These are phyloP conservation scores for Parathielavia hyrcaniae DNA, from an alignment of 495 filamentous ascomycete species.

Conservation along the genomic window DNA sequence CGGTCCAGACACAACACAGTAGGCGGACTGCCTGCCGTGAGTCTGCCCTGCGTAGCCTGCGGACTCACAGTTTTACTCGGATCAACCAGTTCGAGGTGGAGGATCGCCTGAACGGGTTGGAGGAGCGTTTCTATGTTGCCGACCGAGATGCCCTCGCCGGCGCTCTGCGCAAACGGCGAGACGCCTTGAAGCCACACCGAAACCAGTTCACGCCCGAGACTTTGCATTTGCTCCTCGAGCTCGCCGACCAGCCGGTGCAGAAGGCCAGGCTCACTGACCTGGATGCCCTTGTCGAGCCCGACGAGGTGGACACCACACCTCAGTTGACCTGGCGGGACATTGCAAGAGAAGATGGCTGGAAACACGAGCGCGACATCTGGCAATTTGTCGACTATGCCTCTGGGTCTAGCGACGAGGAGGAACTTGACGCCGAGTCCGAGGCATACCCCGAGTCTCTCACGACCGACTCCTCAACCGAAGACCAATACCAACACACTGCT, in stretches of 20 bases:
- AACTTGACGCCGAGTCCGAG: slow-evolving; percentile 33
- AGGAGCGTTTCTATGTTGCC: slow-evolving; percentile 79
- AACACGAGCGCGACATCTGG: slow-evolving; percentile 69
- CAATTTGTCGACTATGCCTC: slow-evolving; percentile 65
- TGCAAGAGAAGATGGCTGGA: slow-evolving; percentile 63
- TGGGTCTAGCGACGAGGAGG: slow-evolving; percentile 56
- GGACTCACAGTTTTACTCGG: slow-evolving; percentile 56
- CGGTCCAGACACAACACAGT: slow-evolving; percentile 36
- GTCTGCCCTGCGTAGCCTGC: slow-evolving; percentile 49
- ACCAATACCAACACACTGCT: slow-evolving; percentile 35
- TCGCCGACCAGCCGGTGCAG: slow-evolving; percentile 73
- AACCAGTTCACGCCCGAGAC: slow-evolving; percentile 68
- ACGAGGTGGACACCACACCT: slow-evolving; percentile 33
- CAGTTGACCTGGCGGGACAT: slow-evolving; percentile 69
- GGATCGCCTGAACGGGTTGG: slow-evolving; percentile 66
- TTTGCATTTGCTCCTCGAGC: slow-evolving; percentile 68
- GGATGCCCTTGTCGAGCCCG: slow-evolving; percentile 43
- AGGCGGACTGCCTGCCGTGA: slow-evolving; percentile 47
- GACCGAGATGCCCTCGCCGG: slow-evolving; percentile 76
- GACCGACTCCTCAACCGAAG: slow-evolving; percentile 26
- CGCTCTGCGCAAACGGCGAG: slow-evolving; percentile 58
- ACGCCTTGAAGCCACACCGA: slow-evolving; percentile 48
- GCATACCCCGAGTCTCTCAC: slow-evolving; percentile 29
- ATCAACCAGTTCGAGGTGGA: slow-evolving; percentile 86
- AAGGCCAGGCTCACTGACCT: slow-evolving; percentile 60